Evolutionary conservation across 139 green algal species (phyloP).

Genomic region (Chlamydomonas schloesseri): DNA sequence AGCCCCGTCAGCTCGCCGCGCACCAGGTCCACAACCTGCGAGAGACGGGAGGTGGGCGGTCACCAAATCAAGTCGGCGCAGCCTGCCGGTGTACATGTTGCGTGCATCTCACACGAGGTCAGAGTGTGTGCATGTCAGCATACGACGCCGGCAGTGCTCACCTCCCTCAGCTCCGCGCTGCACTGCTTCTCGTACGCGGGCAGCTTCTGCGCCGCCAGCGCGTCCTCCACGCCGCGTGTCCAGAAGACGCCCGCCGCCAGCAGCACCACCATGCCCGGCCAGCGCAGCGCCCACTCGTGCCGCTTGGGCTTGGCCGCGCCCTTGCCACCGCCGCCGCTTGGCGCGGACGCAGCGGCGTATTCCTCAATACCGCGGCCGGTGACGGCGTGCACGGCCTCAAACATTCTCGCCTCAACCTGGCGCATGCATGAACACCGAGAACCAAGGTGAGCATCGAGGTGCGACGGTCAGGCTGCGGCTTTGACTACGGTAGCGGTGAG

Average conservation of each 20-base stretch:
- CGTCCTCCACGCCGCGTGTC: constrained; percentile 67
- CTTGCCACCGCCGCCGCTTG: background rate
- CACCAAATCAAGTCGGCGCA: no score
- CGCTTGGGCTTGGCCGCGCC: background rate
- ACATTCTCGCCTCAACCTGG: constrained; percentile 71
- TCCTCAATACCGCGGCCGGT: constrained; percentile 49
- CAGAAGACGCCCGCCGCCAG: constrained; percentile 71
- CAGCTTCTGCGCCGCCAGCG: constrained; percentile 45
- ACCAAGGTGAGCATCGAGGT: no score
- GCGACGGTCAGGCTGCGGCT: no score
- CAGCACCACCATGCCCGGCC: constrained; percentile 85
- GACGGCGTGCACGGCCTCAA: constrained; percentile 69
- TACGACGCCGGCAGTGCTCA: background rate
- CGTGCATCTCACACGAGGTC: no score
- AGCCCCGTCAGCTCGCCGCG: constrained; percentile 65
- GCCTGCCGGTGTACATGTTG: no score
- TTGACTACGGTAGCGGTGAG: no score
- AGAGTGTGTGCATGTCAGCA: background rate
- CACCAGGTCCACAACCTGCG: constrained; percentile 55
- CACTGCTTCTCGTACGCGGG: constrained; percentile 56
- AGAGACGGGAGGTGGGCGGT: background rate
- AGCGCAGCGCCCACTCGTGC: constrained; percentile 75
- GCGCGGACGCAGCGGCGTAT: constrained; percentile 42
- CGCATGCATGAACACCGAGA: no score
- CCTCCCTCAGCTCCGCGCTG: constrained; percentile 66